phyloP scores from a whole-genome alignment of 306 rosid species.

The Vigna mungo region DNA sequence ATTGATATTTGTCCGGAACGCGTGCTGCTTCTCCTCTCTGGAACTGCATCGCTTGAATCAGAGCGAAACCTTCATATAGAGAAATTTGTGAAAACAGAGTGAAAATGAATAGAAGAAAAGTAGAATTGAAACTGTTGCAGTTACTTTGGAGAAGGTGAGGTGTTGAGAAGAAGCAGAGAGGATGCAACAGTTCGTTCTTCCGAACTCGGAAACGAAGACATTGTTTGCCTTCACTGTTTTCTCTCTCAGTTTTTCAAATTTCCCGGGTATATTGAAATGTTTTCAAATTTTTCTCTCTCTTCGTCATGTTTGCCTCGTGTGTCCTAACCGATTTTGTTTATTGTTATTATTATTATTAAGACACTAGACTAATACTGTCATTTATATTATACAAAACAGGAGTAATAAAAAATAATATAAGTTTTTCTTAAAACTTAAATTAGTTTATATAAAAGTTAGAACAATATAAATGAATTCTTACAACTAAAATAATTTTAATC shows the following conservation, averaged over 20 bases:
- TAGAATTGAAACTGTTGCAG: neutral
- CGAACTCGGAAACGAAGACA: slow-evolving; percentile 68
- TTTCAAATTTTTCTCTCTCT: slow-evolving; percentile 43
- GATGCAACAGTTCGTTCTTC: slow-evolving; percentile 76
- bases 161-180: slow-evolving; percentile 76
- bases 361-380: no score
- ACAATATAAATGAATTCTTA: no score
- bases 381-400: no score
- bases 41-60: slow-evolving; percentile 31
- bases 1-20: slow-evolving; percentile 42
- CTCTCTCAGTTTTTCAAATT: slow-evolving; percentile 43
- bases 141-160: slow-evolving; percentile 54
- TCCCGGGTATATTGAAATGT: slow-evolving; percentile 65
- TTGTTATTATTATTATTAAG: neutral
- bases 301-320: neutral
- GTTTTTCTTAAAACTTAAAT: no score
- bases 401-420: no score
- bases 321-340: neutral
- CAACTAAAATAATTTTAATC: no score
- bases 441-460: no score
- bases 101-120: slow-evolving; percentile 6
- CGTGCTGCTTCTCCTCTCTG: slow-evolving; percentile 44
- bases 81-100: slow-evolving; percentile 42
- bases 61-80: slow-evolving; percentile 49
- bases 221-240: slow-evolving; percentile 33